Evolutionary conservation across 2,329 filamentous ascomycete genomes (phyloP), one percentile per base, ranked within the genome.

Genomic region (Talaromyces sp.): DNA sequence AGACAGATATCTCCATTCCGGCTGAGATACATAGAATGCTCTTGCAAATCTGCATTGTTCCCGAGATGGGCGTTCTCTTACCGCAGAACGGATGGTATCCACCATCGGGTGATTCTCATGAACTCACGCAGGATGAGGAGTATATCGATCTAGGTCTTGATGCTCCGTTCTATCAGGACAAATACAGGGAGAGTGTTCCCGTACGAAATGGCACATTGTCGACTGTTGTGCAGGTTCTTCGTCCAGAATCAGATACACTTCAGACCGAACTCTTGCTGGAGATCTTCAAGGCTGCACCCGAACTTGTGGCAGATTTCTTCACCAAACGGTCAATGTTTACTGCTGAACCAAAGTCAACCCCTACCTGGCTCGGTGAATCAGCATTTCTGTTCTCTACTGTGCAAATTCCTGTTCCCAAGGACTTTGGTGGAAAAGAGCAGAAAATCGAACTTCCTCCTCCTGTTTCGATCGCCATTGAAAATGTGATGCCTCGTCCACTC

Each of bases 301-400:
- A 98, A 77, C 84, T 98, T 2, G 86, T 96, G 1, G 90, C 92
- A 51, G 89, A 93, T 72, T 99, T 96, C 76, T 98, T 97, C 73
- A 83, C 88, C 51, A 89, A 87, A 74, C 93, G 92, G 73, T 88
- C 86, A 67, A 86, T 89, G 63, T 95, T 98, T 72, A 87, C 89
- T 0, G 92, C 96, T 68, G 93, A 98, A 49, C 93, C 95, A 0
- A 98, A 97, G 74, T 84, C 96, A 5, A 95, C 93, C 2, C 89
- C 93, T 53, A 95, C 93, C 0, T 99, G 95, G 95, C 91, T 98
- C 70, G 93, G 94, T 49, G 97, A 96, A 74, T 92, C 93, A 0
- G 88, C 93, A 0, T 92, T 98, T 68, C 80, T 99, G 5, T 96
- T 96, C 77, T 91, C 90, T 67, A 87, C 89, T 1, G 88, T 97